These are phyloP conservation scores for Psidium guajava DNA, from an alignment of 345 rosid genomes.

Conservation along the genomic window DNA sequence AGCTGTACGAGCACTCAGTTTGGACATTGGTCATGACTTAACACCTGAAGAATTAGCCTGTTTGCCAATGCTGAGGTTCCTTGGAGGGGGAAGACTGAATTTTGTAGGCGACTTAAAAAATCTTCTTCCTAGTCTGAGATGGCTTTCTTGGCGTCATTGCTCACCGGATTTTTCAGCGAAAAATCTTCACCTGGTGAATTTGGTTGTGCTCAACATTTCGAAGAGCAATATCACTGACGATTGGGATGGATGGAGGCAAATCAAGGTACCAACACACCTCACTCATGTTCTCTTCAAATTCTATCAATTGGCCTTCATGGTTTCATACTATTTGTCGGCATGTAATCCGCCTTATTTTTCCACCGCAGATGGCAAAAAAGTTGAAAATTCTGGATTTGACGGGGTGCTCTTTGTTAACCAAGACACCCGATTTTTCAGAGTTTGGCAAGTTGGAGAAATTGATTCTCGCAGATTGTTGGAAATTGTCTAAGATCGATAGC, in stretches of 20 bases:
- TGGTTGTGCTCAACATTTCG: background rate
- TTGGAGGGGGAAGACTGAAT: background rate
- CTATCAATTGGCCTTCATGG: background rate
- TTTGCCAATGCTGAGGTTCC: background rate
- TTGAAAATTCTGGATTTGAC: background rate
- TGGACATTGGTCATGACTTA: background rate
- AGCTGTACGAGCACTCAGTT: background rate
- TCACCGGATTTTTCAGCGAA: fast-evolving
- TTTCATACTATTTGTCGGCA: background rate
- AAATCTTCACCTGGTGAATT: background rate
- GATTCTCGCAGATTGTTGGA: background rate
- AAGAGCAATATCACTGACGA: background rate
- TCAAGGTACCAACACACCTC: background rate
- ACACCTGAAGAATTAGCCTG: background rate
- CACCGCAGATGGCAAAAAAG: background rate
- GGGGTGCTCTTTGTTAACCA: background rate
- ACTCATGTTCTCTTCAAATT: background rate
- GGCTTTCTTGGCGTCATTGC: background rate
- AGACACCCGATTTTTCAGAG: background rate
- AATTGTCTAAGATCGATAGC: background rate
- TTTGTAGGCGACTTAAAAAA: background rate
- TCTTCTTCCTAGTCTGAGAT: background rate
- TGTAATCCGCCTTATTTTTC: background rate
- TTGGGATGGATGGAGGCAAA: background rate
- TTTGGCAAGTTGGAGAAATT: background rate